phyloP scores from a whole-genome alignment of 2,329 filamentous ascomycete genomes.

The Pseudogymnoascus sp. region DNA sequence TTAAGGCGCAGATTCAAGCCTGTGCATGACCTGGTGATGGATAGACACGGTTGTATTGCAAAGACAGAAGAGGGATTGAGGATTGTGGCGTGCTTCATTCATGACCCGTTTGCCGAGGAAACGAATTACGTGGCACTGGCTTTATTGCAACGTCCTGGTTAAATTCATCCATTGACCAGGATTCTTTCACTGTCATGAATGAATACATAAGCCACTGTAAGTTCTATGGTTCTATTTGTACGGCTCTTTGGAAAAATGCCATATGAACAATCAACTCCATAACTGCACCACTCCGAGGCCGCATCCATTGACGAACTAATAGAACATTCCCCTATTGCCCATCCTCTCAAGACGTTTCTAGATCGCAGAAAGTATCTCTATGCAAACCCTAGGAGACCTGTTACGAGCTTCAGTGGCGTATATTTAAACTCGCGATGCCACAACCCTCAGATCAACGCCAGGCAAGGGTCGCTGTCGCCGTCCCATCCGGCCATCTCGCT shows the following conservation, averaged over 20 bases:
- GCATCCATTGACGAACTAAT: neutral
- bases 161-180: neutral
- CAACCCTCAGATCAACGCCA: neutral
- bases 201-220: neutral
- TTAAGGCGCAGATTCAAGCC: neutral
- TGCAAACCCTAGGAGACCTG: neutral
- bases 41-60: neutral
- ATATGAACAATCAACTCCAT: neutral
- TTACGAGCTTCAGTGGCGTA: neutral
- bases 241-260: neutral
- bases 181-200: neutral
- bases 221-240: neutral
- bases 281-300: neutral
- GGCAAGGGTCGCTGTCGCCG: neutral
- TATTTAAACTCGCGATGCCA: neutral
- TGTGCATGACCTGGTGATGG: neutral
- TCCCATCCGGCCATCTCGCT: neutral
- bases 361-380: neutral
- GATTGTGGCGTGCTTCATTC: neutral
- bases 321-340: neutral
- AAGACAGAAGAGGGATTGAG: neutral
- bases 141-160: conserved; percentile 2
- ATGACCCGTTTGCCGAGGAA: neutral
- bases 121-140: neutral
- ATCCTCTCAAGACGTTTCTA: neutral